Conservation (phyloP, 2,329 filamentous ascomycete species). For the Parastagonospora avenae region DNA sequence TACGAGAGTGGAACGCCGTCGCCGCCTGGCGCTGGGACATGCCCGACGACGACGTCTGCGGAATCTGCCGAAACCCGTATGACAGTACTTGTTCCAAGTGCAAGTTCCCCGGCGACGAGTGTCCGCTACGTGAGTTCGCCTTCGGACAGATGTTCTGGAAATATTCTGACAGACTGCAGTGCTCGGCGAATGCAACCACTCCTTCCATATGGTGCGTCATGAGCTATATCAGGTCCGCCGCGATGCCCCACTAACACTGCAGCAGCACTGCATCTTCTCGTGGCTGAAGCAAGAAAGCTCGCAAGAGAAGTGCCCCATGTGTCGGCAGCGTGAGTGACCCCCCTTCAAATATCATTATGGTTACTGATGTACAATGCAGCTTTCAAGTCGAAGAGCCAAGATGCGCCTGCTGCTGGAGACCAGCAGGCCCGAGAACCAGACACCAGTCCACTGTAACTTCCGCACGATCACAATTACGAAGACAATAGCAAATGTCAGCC, state of each 20-base stretch:
- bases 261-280: slow-evolving; percentile 88
- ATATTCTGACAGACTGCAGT: slow-evolving; percentile 59
- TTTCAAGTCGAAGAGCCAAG: slow-evolving; percentile 47
- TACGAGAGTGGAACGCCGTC: slow-evolving; percentile 90
- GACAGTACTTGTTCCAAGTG: slow-evolving; percentile 97
- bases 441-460: slow-evolving; percentile 23
- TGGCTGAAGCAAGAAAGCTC: slow-evolving; percentile 97
- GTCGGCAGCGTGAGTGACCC: slow-evolving; percentile 75
- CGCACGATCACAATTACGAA: neutral
- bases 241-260: slow-evolving; percentile 9
- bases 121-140: slow-evolving; percentile 71
- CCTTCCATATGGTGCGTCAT: slow-evolving; percentile 84
- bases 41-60: slow-evolving; percentile 95
- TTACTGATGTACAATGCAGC: slow-evolving; percentile 31
- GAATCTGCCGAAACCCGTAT: slow-evolving; percentile 97
- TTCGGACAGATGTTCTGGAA: slow-evolving; percentile 38
- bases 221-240: neutral
- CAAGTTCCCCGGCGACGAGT: slow-evolving; percentile 97
- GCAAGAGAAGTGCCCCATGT: slow-evolving; percentile 97
- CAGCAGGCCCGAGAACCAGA: slow-evolving; percentile 19
- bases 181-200: slow-evolving; percentile 95
- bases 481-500: too few species aligned
- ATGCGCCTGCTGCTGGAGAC: slow-evolving; percentile 25
- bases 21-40: slow-evolving; percentile 98
- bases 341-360: too few species aligned